phyloP scores from a whole-genome alignment of 345 rosid genomes.

The Acer saccharum region DNA sequence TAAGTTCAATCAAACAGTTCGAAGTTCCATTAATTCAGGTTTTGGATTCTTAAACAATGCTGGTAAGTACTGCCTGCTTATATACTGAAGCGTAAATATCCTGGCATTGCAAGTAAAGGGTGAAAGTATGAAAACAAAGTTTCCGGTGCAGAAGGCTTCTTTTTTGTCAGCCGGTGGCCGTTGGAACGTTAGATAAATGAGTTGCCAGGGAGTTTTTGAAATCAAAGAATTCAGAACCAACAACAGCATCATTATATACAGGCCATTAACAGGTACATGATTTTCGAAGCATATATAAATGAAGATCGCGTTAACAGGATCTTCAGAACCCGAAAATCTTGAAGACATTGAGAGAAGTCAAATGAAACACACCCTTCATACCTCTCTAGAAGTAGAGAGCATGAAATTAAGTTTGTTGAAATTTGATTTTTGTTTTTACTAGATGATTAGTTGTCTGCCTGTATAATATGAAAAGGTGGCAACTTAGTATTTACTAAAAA shows the following conservation, averaged over 20 bases:
- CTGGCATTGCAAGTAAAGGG: not conserved
- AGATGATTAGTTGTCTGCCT: too few species aligned
- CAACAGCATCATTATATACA: not conserved
- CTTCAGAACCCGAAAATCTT: not conserved
- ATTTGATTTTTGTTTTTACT: too few species aligned
- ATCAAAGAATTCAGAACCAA: not conserved
- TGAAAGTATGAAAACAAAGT: not conserved
- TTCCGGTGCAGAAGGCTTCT: not conserved
- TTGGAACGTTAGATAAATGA: not conserved
- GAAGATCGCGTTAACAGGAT: not conserved
- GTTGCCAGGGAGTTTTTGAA: not conserved
- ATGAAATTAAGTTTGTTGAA: not conserved
- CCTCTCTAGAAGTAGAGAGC: not conserved
- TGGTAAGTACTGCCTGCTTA: too few species aligned
- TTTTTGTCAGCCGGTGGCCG: not conserved
- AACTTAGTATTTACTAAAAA: not conserved
- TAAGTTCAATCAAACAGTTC: too few species aligned
- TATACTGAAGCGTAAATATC: slow-evolving; percentile 3
- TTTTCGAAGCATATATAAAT: not conserved
- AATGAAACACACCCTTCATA: not conserved
- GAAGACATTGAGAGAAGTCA: not conserved
- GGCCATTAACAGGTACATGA: not conserved
- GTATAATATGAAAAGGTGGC: too few species aligned
- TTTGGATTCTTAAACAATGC: too few species aligned
- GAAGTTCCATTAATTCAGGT: too few species aligned